Conservation (phyloP, 75 land plant genomes). For the Sequoiadendron giganteum region DNA sequence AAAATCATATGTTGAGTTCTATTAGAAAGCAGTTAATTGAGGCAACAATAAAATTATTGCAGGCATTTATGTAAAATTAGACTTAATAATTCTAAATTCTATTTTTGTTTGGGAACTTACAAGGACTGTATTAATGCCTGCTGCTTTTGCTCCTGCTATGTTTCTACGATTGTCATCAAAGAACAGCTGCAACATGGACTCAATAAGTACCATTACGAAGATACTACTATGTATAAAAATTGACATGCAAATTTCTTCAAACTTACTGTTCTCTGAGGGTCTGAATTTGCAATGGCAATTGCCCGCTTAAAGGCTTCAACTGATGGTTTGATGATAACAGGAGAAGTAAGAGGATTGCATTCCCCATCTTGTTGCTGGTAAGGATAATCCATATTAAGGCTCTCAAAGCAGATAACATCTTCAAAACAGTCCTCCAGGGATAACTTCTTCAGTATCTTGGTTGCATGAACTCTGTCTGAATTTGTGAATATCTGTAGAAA, state of each 20-base stretch:
- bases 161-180: slow-evolving; percentile 62
- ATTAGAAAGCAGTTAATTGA: background rate
- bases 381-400: slow-evolving; percentile 21
- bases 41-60: background rate
- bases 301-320: slow-evolving; percentile 35
- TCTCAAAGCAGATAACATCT: slow-evolving; percentile 45
- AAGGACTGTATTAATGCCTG: slow-evolving; percentile 62
- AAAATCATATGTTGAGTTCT: background rate
- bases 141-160: slow-evolving; percentile 52
- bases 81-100: background rate
- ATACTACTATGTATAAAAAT: background rate
- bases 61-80: background rate
- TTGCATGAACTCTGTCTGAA: slow-evolving; percentile 43
- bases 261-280: slow-evolving; percentile 35
- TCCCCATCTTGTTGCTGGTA: background rate
- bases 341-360: background rate
- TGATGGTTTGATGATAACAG: slow-evolving; percentile 42
- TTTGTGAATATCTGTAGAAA: slow-evolving; percentile 46
- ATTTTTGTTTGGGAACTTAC: slow-evolving; percentile 20
- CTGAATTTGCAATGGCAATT: slow-evolving; percentile 21
- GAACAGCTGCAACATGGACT: slow-evolving; percentile 37
- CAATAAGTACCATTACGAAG: background rate
- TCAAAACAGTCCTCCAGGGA: slow-evolving; percentile 46
- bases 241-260: background rate
- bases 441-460: slow-evolving; percentile 25